These are phyloP conservation scores for Aspergillus bridgeri DNA, from an alignment of 495 filamentous ascomycete species.

Conservation along the genomic window DNA sequence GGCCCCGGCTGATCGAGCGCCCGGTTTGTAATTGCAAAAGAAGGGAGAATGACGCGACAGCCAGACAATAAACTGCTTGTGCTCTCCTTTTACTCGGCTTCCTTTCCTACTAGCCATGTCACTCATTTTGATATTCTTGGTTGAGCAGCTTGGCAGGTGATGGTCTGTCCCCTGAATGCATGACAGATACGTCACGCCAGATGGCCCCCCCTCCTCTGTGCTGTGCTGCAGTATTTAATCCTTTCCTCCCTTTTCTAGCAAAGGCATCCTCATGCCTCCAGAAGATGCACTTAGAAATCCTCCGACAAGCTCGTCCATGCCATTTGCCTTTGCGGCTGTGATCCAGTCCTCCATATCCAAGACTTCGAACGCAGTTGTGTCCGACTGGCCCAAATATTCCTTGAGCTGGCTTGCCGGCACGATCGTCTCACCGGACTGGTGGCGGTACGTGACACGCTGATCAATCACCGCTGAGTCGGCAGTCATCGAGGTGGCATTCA, in stretches of 20 bases:
- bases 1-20: too few species aligned
- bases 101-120: too few species aligned
- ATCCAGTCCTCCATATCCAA: neutral
- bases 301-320: neutral
- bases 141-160: too few species aligned
- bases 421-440: neutral
- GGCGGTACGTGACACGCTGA: neutral
- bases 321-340: neutral
- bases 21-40: too few species aligned
- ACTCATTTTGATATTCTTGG: too few species aligned
- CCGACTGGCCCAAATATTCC: neutral
- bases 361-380: neutral
- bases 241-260: neutral
- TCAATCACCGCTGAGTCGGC: neutral
- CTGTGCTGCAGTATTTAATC: too few species aligned
- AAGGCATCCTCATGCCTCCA: neutral
- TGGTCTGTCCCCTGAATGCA: too few species aligned
- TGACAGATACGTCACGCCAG: too few species aligned
- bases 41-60: too few species aligned
- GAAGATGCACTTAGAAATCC: neutral
- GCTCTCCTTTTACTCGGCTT: too few species aligned
- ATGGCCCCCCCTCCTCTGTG: too few species aligned
- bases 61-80: too few species aligned
- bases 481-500: conserved; percentile 1
- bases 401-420: neutral